These are phyloP conservation scores for Xylaria sp. DNA, from an alignment of 2,329 filamentous ascomycete genomes.

Conservation along the genomic window DNA sequence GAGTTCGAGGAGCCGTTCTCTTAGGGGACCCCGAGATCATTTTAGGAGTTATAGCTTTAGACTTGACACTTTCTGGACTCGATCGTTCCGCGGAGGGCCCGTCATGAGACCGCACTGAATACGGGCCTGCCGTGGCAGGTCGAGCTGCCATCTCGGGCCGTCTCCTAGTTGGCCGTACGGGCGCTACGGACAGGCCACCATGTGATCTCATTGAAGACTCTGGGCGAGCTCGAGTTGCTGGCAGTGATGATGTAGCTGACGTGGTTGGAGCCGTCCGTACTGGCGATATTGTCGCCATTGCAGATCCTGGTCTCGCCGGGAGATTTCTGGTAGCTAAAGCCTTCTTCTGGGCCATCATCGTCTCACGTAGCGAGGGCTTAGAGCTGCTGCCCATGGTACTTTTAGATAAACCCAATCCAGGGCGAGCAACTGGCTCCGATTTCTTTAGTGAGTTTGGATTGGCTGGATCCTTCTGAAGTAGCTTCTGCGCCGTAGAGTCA, in stretches of 20 bases:
- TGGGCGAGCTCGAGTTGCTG: constrained; percentile 55
- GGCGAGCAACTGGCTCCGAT: constrained; percentile 62
- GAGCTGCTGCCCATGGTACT: constrained; percentile 66
- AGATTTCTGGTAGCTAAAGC: constrained; percentile 64
- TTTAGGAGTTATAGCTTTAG: constrained; percentile 63
- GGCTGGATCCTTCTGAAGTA: constrained; percentile 83
- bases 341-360: constrained; percentile 85
- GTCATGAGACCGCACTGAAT: constrained; percentile 69
- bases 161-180: constrained; percentile 69
- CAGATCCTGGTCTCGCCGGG: constrained; percentile 69
- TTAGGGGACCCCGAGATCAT: constrained; percentile 65
- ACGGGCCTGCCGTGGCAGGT: constrained; percentile 73
- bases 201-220: constrained; percentile 59
- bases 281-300: constrained; percentile 71
- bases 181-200: constrained; percentile 71
- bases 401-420: constrained; percentile 70
- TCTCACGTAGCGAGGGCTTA: constrained; percentile 79
- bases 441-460: constrained; percentile 79
- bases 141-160: constrained; percentile 68
- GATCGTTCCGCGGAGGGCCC: constrained; percentile 54
- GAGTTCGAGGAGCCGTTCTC: constrained; percentile 58
- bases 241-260: constrained; percentile 43
- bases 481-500: constrained; percentile 80
- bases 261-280: constrained; percentile 56
- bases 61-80: constrained; percentile 61